A percentile compares a stretch with the other conserved stretches of the same genome.
These are phyloP conservation scores for Trypanosomatidae sp. DNA, from an alignment of 208 protist genomes.

Conservation along the genomic window DNA sequence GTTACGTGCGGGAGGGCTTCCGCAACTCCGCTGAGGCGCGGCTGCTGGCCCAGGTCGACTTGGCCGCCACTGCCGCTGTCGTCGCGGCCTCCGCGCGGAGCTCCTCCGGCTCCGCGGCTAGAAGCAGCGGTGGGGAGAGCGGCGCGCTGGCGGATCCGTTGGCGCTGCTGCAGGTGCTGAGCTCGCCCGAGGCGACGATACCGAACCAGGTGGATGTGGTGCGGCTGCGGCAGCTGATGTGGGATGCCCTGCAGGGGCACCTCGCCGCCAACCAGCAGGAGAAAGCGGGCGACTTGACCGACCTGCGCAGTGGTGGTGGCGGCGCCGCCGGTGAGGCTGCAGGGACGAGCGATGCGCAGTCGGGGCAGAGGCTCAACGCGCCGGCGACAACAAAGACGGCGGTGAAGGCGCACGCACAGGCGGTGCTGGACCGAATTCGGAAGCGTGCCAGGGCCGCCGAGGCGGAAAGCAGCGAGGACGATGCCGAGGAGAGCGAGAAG, in stretches of 20 bases:
- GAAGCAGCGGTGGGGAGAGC: constrained; percentile 17
- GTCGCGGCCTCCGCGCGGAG: constrained; percentile 6
- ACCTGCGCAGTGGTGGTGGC: constrained; percentile 13
- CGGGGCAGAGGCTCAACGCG: neutral
- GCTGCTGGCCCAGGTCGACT: constrained; percentile 50
- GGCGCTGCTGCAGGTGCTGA: constrained; percentile 52
- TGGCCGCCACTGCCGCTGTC: constrained; percentile 23
- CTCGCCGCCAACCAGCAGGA: constrained; percentile 30
- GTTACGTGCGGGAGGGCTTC: constrained; percentile 30
- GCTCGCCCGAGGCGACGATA: constrained; percentile 58
- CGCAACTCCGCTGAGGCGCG: constrained; percentile 25
- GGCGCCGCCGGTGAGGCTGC: neutral
- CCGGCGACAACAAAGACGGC: neutral
- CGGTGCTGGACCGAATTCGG: constrained; percentile 22
- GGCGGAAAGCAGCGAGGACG: constrained; percentile 7
- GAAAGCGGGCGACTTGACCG: constrained; percentile 5
- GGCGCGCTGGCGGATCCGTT: constrained; percentile 25
- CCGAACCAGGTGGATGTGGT: constrained; percentile 87
- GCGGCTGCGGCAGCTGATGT: constrained; percentile 78
- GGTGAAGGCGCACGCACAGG: constrained; percentile 32
- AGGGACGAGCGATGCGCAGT: too few species aligned
- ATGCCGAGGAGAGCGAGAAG: too few species aligned
- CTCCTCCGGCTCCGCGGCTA: constrained; percentile 12
- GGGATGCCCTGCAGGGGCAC: constrained; percentile 50
- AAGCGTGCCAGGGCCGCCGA: constrained; percentile 9